Conservation (phyloP, 306 rosid genomes). For the Crotalaria pallida region DNA sequence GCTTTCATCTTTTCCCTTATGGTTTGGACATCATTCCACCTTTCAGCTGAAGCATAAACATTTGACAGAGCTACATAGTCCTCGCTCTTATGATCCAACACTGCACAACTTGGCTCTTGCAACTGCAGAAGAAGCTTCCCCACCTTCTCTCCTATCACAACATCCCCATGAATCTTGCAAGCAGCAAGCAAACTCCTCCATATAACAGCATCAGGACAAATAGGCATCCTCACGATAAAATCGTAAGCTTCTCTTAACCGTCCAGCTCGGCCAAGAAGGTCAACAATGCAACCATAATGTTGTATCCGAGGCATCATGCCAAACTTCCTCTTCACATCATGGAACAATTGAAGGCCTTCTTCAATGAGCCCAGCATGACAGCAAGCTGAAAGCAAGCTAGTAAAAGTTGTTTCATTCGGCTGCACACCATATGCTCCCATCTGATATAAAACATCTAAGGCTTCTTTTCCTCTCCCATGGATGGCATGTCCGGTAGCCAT, state of each 20-base stretch:
- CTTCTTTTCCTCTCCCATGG: conserved; percentile 65
- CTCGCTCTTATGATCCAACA: conserved; percentile 40
- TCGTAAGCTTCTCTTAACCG: conserved; percentile 56
- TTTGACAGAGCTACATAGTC: conserved; percentile 77
- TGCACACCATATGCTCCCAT: conserved; percentile 50
- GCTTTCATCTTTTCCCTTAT: conserved; percentile 58
- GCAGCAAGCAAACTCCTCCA: conserved; percentile 79
- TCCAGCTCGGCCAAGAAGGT: conserved; percentile 71
- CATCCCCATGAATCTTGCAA: conserved; percentile 60
- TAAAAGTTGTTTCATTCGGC: conserved; percentile 50
- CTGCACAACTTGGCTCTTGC: conserved; percentile 16
- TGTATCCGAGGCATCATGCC: conserved; percentile 41
- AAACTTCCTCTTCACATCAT: conserved; percentile 43
- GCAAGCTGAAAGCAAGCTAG: conserved; percentile 57
- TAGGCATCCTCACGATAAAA: conserved; percentile 45
- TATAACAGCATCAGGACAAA: conserved; percentile 49
- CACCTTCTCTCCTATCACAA: conserved; percentile 68
- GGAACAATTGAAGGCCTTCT: conserved; percentile 31
- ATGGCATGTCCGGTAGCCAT: conserved; percentile 68
- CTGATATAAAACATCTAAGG: conserved; percentile 50
- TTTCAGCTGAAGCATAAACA: conserved; percentile 64
- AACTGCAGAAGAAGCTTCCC: conserved; percentile 58
- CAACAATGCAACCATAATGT: conserved; percentile 63
- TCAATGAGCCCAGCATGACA: conserved; percentile 53
- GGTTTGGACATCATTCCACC: conserved; percentile 65